Conservation (phyloP, 495 filamentous ascomycete species). For the Aspergillus sclerotiicarbonarius region DNA sequence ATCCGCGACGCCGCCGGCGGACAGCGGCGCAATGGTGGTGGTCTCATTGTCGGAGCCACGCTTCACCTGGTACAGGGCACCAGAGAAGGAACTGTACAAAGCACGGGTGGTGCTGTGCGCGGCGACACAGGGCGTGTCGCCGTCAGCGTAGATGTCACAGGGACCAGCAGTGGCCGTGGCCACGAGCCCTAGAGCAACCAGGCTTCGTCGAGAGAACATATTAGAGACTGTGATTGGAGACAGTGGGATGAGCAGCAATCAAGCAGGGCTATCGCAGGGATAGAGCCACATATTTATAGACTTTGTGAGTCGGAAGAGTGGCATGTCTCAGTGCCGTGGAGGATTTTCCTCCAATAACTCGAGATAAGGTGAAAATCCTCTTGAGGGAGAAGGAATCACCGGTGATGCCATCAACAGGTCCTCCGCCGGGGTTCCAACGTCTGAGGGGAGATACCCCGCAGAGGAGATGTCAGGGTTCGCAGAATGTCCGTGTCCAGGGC, state of each 20-base stretch:
- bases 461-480: neutral
- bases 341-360: neutral
- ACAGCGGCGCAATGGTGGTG: constrained; percentile 44
- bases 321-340: neutral
- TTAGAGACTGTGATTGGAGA: constrained; percentile 19
- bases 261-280: neutral
- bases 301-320: neutral
- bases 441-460: neutral
- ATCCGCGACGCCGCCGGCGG: constrained; percentile 57
- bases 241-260: neutral
- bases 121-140: constrained; percentile 54
- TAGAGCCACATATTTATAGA: neutral
- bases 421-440: neutral
- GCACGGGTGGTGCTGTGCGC: constrained; percentile 62
- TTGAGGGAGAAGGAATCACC: neutral
- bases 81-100: constrained; percentile 49
- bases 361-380: neutral
- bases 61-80: constrained; percentile 54
- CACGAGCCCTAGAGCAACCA: constrained; percentile 41
- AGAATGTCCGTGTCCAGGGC: neutral
- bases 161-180: constrained; percentile 46
- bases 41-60: constrained; percentile 50
- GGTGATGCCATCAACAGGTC: neutral
- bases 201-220: constrained; percentile 38
- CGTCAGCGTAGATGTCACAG: constrained; percentile 55